phyloP scores from a whole-genome alignment of 2,329 filamentous ascomycete species.

The Apiospora rasikravindrae region DNA sequence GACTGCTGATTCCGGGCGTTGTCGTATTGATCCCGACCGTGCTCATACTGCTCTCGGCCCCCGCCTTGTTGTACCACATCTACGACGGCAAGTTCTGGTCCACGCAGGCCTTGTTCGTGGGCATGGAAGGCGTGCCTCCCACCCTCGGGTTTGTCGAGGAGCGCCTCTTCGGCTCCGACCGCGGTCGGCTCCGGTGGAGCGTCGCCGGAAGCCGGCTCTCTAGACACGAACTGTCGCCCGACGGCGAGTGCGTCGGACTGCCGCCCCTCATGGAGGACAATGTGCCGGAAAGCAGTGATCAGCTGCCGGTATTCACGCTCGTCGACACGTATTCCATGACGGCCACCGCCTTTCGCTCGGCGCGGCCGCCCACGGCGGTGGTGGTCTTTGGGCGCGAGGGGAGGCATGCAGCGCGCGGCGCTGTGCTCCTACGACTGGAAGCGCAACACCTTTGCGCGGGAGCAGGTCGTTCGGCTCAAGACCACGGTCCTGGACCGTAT shows the following conservation, averaged over 20 bases:
- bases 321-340: conserved; percentile 23
- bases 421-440: conserved; percentile 28
- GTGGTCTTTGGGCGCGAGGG: conserved; percentile 27
- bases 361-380: conserved; percentile 23
- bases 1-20: too few species aligned
- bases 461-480: conserved; percentile 26
- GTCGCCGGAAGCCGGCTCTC: conserved; percentile 7
- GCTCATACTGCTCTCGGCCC: background rate
- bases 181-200: conserved; percentile 8
- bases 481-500: conserved; percentile 25
- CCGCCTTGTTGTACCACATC: conserved; percentile 21
- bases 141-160: background rate
- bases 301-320: background rate
- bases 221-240: background rate
- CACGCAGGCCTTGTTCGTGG: conserved; percentile 25
- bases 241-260: background rate
- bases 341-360: conserved; percentile 22
- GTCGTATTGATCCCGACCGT: background rate
- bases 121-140: conserved; percentile 23
- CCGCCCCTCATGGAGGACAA: background rate
- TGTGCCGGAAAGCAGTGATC: too few species aligned
- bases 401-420: conserved; percentile 27
- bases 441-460: conserved; percentile 21
- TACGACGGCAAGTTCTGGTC: conserved; percentile 28
- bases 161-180: background rate